phyloP scores from a whole-genome alignment of 2,329 filamentous ascomycete species.

The Fusarium sp. region DNA sequence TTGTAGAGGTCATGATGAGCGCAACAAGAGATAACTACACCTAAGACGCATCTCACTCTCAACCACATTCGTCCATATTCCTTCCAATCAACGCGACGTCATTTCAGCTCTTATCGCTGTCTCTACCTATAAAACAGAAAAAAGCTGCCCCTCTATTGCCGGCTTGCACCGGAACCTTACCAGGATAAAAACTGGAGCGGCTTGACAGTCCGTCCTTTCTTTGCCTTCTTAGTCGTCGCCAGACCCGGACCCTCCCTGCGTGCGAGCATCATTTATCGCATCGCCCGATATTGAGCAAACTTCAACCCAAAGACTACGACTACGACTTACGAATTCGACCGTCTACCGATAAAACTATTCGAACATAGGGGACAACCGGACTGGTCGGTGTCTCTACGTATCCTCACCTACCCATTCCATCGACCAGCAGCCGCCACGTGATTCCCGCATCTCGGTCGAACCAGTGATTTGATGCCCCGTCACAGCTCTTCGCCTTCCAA shows the following conservation, averaged over 20 bases:
- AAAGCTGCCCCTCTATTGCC: constrained; percentile 41
- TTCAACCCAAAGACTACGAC: constrained; percentile 26
- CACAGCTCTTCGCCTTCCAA: constrained; percentile 47
- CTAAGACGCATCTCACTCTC: constrained; percentile 8
- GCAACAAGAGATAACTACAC: background rate
- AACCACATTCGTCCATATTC: constrained; percentile 3
- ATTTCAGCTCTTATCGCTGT: constrained; percentile 27
- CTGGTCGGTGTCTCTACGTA: constrained; percentile 5
- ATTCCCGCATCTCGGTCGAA: constrained; percentile 40
- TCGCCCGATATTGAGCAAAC: constrained; percentile 21
- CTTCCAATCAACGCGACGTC: constrained; percentile 35
- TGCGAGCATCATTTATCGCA: constrained; percentile 43
- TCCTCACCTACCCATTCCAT: constrained; percentile 5
- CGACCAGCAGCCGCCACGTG: constrained; percentile 42
- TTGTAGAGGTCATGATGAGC: constrained; percentile 36
- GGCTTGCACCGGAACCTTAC: constrained; percentile 47
- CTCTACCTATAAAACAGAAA: constrained; percentile 23
- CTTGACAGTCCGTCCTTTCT: constrained; percentile 21
- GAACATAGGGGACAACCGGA: constrained; percentile 1
- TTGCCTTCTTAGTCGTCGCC: constrained; percentile 31
- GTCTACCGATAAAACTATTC: background rate
- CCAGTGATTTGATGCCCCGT: constrained; percentile 54
- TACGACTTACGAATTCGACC: constrained; percentile 20
- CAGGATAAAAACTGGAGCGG: constrained; percentile 46
- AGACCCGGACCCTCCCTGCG: constrained; percentile 18